phyloP scores from a whole-genome alignment of 805 yeast genomes.

The Candida verbasci region DNA sequence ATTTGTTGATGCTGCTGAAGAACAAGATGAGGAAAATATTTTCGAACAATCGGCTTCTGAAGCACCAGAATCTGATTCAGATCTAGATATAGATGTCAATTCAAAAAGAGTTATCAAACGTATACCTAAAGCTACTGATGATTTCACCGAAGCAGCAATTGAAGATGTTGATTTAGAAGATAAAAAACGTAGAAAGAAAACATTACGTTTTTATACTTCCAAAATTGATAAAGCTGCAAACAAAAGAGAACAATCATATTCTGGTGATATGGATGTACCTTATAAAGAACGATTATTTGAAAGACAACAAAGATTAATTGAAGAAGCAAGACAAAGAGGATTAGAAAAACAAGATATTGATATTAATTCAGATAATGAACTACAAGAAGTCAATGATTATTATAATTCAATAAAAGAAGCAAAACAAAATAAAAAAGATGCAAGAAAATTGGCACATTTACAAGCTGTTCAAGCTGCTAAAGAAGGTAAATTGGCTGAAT shows the following conservation, averaged over 20 bases:
- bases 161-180: slow-evolving; percentile 87
- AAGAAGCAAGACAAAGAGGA: slow-evolving; percentile 88
- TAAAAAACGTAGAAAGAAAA: slow-evolving; percentile 70
- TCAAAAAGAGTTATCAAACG: slow-evolving; percentile 49
- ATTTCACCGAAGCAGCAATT: slow-evolving; percentile 65
- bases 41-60: slow-evolving; percentile 13
- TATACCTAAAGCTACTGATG: slow-evolving; percentile 30
- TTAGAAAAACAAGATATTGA: slow-evolving; percentile 40
- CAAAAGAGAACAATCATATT: slow-evolving; percentile 49
- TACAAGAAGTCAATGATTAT: slow-evolving; percentile 52
- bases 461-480: slow-evolving; percentile 74
- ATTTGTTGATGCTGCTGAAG: slow-evolving; percentile 13
- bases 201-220: slow-evolving; percentile 93
- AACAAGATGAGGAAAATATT: slow-evolving; percentile 13
- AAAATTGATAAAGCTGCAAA: slow-evolving; percentile 83
- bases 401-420: slow-evolving; percentile 51
- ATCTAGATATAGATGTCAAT: slow-evolving; percentile 48
- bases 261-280: slow-evolving; percentile 90
- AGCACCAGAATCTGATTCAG: slow-evolving; percentile 20
- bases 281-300: slow-evolving; percentile 87
- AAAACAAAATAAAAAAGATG: slow-evolving; percentile 45
- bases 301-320: slow-evolving; percentile 80
- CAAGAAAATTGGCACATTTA: slow-evolving; percentile 61
- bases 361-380: slow-evolving; percentile 47
- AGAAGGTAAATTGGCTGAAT: slow-evolving; percentile 77